Percentiles rank a stretch among this genome's conserved stretches.
Evolutionary conservation across 805 yeast species (phyloP).

Genomic region (Saturnispora saitoi): DNA sequence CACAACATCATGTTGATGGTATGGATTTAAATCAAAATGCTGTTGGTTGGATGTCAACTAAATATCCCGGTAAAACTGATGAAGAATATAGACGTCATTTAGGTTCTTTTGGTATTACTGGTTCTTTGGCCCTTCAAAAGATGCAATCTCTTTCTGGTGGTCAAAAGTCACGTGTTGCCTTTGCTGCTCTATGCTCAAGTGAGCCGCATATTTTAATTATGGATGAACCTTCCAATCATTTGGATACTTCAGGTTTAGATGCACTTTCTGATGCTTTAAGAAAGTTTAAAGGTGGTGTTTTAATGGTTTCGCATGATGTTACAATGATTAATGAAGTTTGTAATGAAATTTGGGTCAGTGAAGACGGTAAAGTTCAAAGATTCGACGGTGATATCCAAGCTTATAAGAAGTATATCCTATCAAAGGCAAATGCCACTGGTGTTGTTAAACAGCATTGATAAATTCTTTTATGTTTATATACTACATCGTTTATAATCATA

Average conservation of each 20-base stretch:
- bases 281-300: constrained; percentile 87
- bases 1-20: constrained; percentile 97
- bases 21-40: constrained; percentile 84
- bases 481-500: too few relatives aligned
- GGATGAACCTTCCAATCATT: constrained; percentile 97
- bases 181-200: constrained; percentile 85
- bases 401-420: constrained; percentile 81
- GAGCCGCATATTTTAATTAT: constrained; percentile 87
- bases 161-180: constrained; percentile 96
- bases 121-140: constrained; percentile 84
- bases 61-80: constrained; percentile 87
- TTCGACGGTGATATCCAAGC: constrained; percentile 79
- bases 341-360: constrained; percentile 94
- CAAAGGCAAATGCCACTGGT: constrained; percentile 72
- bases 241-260: constrained; percentile 96
- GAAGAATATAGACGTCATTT: constrained; percentile 95
- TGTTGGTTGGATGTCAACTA: constrained; percentile 86
- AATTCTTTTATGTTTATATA: background rate
- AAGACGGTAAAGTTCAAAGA: constrained; percentile 67
- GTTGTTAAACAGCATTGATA: constrained; percentile 76
- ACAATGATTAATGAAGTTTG: constrained; percentile 81
- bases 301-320: constrained; percentile 98
- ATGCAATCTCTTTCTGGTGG: constrained; percentile 92
- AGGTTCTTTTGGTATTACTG: constrained; percentile 96
- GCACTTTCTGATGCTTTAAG: constrained; percentile 86